Evolutionary conservation across 176 grass and related monocot genomes (phyloP), one percentile per base, ranked within the genome.

Genomic region (Carex littledalei): DNA sequence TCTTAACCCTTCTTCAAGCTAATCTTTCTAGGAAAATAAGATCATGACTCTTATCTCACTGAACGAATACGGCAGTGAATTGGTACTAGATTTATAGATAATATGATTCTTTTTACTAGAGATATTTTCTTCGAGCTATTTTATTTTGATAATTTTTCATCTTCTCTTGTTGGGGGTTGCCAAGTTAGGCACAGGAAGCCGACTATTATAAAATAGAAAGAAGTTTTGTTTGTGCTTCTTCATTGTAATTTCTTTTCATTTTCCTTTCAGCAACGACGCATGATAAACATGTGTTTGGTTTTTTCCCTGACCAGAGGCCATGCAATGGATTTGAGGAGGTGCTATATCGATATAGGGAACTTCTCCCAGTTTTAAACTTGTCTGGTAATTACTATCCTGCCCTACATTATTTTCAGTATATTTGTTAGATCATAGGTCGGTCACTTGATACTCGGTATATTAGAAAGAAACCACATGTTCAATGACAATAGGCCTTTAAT

Each of bases 281-380:
- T 87, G 95, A 98, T 81, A 88, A 90, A 85, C 89, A 98, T 0
- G 86, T 98, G 35, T 98, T 98, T 72, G 75, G 86, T 86, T 98
- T 98, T 87, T 90, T 86, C 81, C 92, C 85, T 87, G 86, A 92
- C 49, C 82, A 88, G 86, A 93, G 75, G 86, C 76, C 95, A 26
- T 98, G 95, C 81, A 90, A 95, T 92, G 93, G 95, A 68, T 98
- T 95, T 66, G 66, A 87, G 80, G 89, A 98, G 86, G 91, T 89
- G 69, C 76, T 98, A 15, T 49, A 70, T 17, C 66, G 85, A 79
- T 95, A 98, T 49, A 88, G 84, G 85, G 89, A 95, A 73, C 91
- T 98, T 76, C 80, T 94, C 34, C 95, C 95, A 21, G 88, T 87
- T 86, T 80, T 98, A 88, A 80, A 87, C 43, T 90, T 98, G 85